Conservation (phyloP, 805 yeast genomes). For the Alloascoidea africana region DNA sequence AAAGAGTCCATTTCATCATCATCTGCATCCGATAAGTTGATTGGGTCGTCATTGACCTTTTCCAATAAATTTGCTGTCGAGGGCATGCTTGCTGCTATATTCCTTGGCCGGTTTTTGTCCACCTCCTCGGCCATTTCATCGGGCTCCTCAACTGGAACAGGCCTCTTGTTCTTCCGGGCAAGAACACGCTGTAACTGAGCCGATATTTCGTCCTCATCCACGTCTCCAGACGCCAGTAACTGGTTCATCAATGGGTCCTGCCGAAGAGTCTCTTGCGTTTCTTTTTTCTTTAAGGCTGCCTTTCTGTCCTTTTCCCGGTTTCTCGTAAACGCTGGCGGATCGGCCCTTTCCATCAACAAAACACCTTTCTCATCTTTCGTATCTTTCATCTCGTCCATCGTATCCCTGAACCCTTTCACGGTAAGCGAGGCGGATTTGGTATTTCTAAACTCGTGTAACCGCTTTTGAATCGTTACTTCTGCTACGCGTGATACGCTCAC, state of each 20-base stretch:
- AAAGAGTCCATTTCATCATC: conserved; percentile 63
- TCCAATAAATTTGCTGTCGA: conserved; percentile 15
- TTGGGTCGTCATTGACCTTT: conserved; percentile 43
- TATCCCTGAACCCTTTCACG: conserved; percentile 53
- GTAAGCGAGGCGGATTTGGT: conserved; percentile 66
- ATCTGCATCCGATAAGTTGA: conserved; percentile 58
- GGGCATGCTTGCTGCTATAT: conserved; percentile 2
- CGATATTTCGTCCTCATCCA: conserved; percentile 7
- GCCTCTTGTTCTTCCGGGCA: conserved; percentile 14
- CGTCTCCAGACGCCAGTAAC: conserved; percentile 6
- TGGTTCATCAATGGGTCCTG: not conserved
- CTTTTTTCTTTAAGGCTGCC: conserved; percentile 14
- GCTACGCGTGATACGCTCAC: conserved; percentile 94
- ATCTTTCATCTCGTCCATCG: conserved; percentile 12
- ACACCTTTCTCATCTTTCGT: conserved; percentile 8
- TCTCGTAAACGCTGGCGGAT: conserved; percentile 73
- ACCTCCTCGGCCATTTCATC: conserved; percentile 4
- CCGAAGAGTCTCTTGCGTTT: conserved; percentile 3
- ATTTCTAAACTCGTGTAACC: conserved; percentile 74
- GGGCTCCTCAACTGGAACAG: too few relatives aligned
- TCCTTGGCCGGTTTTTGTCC: conserved; percentile 4
- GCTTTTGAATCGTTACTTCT: conserved; percentile 79
- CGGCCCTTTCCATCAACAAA: conserved; percentile 19
- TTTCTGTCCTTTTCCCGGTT: conserved; percentile 39
- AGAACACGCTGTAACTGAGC: conserved; percentile 16